phyloP scores from a whole-genome alignment of 257 asterid genomes.

The Ilex aquifolium region DNA sequence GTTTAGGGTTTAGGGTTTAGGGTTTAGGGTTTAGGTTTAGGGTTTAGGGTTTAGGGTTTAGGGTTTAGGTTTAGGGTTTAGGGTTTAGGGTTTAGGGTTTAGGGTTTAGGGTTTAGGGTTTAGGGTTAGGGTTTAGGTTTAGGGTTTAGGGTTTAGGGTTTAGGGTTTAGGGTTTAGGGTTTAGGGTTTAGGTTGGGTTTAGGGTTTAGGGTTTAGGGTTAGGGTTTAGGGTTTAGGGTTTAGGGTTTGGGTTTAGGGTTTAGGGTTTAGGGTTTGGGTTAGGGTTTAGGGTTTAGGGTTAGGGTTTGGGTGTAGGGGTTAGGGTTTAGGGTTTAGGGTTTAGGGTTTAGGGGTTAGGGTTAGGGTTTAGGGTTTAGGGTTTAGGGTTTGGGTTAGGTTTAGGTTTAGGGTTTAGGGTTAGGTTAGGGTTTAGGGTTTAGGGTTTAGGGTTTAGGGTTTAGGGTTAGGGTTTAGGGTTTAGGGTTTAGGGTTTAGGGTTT shows the following conservation, averaged over 20 bases:
- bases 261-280: constrained; percentile 13
- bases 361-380: constrained; percentile 10
- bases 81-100: constrained; percentile 18
- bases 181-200: constrained; percentile 11
- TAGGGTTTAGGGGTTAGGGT: constrained; percentile 14
- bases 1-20: constrained; percentile 11
- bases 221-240: not conserved
- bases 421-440: not conserved
- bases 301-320: constrained; percentile 18
- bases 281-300: constrained; percentile 6
- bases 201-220: constrained; percentile 6
- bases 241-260: constrained; percentile 6
- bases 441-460: not conserved
- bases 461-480: not conserved
- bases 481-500: not conserved
- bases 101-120: constrained; percentile 16
- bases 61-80: constrained; percentile 14
- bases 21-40: constrained; percentile 6
- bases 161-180: constrained; percentile 10
- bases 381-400: constrained; percentile 10
- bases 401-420: constrained; percentile 11
- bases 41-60: constrained; percentile 2
- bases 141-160: constrained; percentile 9
- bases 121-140: constrained; percentile 7
- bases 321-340: constrained; percentile 14